These are phyloP conservation scores for Solanum lignicaule DNA, from an alignment of 257 asterid genomes.

Conservation along the genomic window DNA sequence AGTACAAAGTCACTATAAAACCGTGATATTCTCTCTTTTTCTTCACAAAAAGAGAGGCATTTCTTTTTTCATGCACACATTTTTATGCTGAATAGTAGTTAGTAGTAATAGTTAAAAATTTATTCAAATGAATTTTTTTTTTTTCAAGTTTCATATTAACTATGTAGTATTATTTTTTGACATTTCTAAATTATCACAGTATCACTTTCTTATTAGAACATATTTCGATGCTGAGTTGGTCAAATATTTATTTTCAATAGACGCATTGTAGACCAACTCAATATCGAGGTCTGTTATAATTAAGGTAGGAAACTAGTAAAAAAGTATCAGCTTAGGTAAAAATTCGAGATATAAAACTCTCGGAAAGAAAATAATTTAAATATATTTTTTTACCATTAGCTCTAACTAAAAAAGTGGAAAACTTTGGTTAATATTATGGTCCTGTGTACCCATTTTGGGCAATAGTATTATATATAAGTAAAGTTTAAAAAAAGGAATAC, in stretches of 20 bases:
- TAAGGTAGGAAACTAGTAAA: not conserved
- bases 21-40: not conserved
- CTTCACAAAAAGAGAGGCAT: not conserved
- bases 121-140: not conserved
- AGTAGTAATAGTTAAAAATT: too few relatives aligned
- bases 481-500: not conserved
- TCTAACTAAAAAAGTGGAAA: not conserved
- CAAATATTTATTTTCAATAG: not conserved
- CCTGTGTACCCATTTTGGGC: not conserved
- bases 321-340: not conserved
- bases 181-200: too few relatives aligned
- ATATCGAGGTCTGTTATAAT: too few relatives aligned
- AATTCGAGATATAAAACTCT: not conserved
- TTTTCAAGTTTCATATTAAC: not conserved
- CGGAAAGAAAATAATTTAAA: not conserved
- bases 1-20: not conserved
- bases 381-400: not conserved
- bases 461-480: too few relatives aligned
- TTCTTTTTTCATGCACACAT: not conserved
- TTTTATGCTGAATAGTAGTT: not conserved
- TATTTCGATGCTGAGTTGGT: fast-evolving
- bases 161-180: too few relatives aligned
- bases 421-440: not conserved
- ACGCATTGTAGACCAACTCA: not conserved
- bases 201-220: too few relatives aligned